Evolutionary conservation across 73 alveolate genomes (phyloP).

Genomic region (Paramecium octaurelia): DNA sequence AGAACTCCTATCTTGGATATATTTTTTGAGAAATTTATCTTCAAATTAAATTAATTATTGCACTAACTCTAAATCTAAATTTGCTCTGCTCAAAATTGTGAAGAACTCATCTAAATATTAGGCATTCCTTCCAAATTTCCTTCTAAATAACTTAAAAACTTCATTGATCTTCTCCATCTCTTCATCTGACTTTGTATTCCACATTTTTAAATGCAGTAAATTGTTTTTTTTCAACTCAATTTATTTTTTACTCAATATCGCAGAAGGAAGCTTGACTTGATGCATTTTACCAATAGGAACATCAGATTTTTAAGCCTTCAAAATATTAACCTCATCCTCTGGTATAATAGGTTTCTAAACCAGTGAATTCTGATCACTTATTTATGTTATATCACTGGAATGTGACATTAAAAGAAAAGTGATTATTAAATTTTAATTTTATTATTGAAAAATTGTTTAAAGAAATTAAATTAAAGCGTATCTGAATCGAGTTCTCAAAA

Average conservation of each 20-base stretch:
- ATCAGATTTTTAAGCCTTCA: not conserved
- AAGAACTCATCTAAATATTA: not conserved
- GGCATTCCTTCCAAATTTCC: conserved; percentile 20
- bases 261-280: not conserved
- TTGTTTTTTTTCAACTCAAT: not conserved
- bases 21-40: conserved; percentile 12
- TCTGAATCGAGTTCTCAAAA: not conserved
- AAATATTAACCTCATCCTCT: not conserved
- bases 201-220: not conserved
- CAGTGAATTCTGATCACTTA: conserved; percentile 1
- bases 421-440: not conserved
- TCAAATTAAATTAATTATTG: not conserved
- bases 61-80: not conserved
- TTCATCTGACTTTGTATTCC: not conserved
- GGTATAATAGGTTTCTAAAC: not conserved
- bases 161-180: not conserved
- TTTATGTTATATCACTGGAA: not conserved
- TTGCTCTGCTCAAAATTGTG: not conserved
- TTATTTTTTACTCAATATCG: not conserved
- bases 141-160: not conserved
- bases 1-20: conserved; percentile 16
- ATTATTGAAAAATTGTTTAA: not conserved
- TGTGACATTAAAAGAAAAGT: not conserved
- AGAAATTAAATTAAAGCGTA: not conserved
- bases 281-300: not conserved